Percentiles rank a stretch among this genome's conserved stretches.
Evolutionary conservation across 1,284 basidiomycete genomes (phyloP).

Genomic region (Xerocomus nothofagi): DNA sequence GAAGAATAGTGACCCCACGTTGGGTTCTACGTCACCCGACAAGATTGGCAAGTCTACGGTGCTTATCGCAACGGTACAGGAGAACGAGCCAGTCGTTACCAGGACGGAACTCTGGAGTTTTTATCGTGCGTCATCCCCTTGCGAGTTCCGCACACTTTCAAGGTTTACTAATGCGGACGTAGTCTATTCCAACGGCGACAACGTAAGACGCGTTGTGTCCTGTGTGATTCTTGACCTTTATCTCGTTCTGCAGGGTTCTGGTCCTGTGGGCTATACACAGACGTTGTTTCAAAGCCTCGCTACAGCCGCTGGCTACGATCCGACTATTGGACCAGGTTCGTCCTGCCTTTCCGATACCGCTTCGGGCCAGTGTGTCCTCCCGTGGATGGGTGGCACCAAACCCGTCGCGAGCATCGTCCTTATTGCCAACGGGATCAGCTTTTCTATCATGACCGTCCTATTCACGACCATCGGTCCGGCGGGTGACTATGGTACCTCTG

Average conservation of each 20-base stretch:
- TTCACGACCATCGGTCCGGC: conserved; percentile 83
- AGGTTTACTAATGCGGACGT: conserved; percentile 3
- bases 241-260: conserved; percentile 49
- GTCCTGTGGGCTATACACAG: conserved; percentile 60
- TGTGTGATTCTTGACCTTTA: not conserved
- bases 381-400: conserved; percentile 69
- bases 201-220: conserved; percentile 40
- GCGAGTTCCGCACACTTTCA: conserved; percentile 21
- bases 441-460: conserved; percentile 76
- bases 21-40: not conserved
- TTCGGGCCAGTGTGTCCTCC: conserved; percentile 71
- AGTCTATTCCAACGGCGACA: conserved; percentile 76
- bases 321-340: conserved; percentile 61
- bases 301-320: conserved; percentile 67
- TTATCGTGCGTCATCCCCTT: conserved; percentile 45
- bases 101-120: conserved; percentile 71
- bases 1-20: conserved; percentile 4
- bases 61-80: conserved; percentile 37
- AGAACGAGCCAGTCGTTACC: conserved; percentile 58
- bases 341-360: conserved; percentile 53
- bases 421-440: conserved; percentile 73
- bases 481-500: conserved; percentile 79
- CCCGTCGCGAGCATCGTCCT: conserved; percentile 73
- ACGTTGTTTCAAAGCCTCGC: conserved; percentile 75
- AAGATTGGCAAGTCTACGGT: conserved; percentile 1